Evolutionary conservation across 2,329 filamentous ascomycete genomes (phyloP).

Genomic region (Scedosporium boydii): DNA sequence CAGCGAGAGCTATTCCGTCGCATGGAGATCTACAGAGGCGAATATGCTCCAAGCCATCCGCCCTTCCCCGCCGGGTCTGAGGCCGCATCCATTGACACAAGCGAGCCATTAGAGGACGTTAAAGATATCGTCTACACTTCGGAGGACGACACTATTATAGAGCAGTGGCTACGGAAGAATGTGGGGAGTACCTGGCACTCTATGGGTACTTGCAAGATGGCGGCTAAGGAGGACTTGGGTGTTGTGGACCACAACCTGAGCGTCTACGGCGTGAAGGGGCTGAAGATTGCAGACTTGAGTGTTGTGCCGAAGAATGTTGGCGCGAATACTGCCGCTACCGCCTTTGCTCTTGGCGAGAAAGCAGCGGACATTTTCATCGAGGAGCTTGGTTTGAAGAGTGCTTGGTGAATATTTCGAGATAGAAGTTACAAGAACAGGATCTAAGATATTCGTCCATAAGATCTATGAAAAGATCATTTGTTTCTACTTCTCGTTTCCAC

Average conservation of each 20-base stretch:
- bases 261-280: constrained; percentile 28
- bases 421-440: too few relatives aligned
- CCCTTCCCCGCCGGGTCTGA: constrained; percentile 29
- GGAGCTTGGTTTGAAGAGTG: constrained; percentile 13
- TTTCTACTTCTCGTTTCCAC: too few relatives aligned
- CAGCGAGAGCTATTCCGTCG: constrained; percentile 50
- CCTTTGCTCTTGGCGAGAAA: constrained; percentile 33
- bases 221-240: constrained; percentile 23
- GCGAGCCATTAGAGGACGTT: constrained; percentile 15
- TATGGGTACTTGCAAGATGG: constrained; percentile 33
- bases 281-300: constrained; percentile 28
- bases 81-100: constrained; percentile 21
- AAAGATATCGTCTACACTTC: constrained; percentile 34
- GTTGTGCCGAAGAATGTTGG: constrained; percentile 28
- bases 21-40: constrained; percentile 39
- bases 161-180: constrained; percentile 28
- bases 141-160: constrained; percentile 38
- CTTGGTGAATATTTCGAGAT: too few relatives aligned
- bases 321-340: constrained; percentile 34
- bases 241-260: constrained; percentile 30
- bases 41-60: constrained; percentile 30
- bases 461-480: too few relatives aligned
- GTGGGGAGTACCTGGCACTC: constrained; percentile 32
- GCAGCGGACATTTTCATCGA: constrained; percentile 22
- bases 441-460: too few relatives aligned